Conservation (phyloP, 257 asterid genomes). For the Solanum boliviense region DNA sequence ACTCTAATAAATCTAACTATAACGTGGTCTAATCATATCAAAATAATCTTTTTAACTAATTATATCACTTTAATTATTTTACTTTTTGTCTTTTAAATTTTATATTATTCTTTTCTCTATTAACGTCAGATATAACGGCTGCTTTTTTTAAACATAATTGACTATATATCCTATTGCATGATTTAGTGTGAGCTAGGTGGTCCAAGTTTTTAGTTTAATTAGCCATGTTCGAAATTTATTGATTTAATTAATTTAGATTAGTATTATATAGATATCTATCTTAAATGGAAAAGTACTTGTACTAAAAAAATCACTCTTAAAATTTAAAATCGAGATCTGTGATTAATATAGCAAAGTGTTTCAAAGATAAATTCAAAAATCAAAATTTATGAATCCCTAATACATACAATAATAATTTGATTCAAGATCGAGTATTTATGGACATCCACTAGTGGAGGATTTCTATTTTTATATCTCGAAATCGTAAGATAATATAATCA, state of each 20-base stretch:
- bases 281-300: neutral
- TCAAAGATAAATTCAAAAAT: neutral
- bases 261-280: neutral
- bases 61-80: neutral
- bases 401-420: neutral
- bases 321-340: neutral
- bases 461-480: neutral
- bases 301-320: no score
- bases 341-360: neutral
- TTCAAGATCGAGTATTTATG: neutral
- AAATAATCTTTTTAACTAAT: constrained; percentile 16
- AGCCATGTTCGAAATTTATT: neutral
- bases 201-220: neutral
- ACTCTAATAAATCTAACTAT: neutral
- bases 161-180: neutral
- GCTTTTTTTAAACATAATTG: neutral
- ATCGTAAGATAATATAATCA: neutral
- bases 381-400: neutral
- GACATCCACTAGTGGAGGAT: neutral
- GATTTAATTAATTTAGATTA: neutral
- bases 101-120: neutral
- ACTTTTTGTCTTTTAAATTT: neutral
- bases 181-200: neutral
- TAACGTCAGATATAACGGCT: constrained; percentile 8
- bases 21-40: constrained; percentile 30